A percentile compares a stretch with the other conserved stretches of the same genome.
Evolutionary conservation across 306 rosid species (phyloP).

Genomic region (Cucumis sativus): Cucumber_9930_V3 NC_026656.2:2188501-2189000

Average conservation of each 20-base stretch:
- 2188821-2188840: background rate
- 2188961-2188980: conserved; percentile 57
- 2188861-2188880: conserved; percentile 20
- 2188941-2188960: conserved; percentile 78
- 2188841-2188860: too few species aligned
- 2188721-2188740: too few species aligned
- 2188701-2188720: too few species aligned
- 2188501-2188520: conserved; percentile 84
- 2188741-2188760: background rate
- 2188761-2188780: too few species aligned
- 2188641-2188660: too few species aligned
- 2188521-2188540: conserved; percentile 86
- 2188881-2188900: conserved; percentile 82
- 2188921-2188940: conserved; percentile 89
- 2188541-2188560: conserved; percentile 80
- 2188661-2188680: too few species aligned
- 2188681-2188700: too few species aligned
- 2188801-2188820: too few species aligned
- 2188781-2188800: too few species aligned
- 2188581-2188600: too few species aligned
- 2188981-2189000: conserved; percentile 58
- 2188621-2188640: too few species aligned
- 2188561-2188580: background rate
- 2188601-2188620: too few species aligned
- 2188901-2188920: conserved; percentile 70